Percentiles rank a stretch among this genome's conserved stretches.
These are phyloP conservation scores for Aspergillus fijiensis DNA, from an alignment of 2,329 filamentous ascomycete genomes.

Conservation along the genomic window DNA sequence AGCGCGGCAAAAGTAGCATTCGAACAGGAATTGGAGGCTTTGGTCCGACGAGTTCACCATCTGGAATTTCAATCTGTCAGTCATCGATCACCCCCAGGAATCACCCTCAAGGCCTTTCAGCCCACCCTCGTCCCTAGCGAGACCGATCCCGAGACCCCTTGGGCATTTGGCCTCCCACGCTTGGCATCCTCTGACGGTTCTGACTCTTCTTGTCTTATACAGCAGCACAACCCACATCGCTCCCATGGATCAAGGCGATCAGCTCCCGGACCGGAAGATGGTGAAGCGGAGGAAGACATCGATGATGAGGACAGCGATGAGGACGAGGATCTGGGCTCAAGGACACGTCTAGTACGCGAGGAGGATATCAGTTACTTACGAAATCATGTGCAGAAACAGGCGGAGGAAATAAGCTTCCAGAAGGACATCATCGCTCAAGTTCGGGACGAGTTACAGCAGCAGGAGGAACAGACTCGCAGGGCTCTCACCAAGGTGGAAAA, in stretches of 20 bases:
- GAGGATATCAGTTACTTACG: conserved; percentile 82
- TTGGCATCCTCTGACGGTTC: conserved; percentile 35
- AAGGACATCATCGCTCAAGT: conserved; percentile 82
- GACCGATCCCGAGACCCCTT: conserved; percentile 33
- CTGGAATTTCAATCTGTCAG: conserved; percentile 74
- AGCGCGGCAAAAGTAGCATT: conserved; percentile 73
- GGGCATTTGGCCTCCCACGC: conserved; percentile 36
- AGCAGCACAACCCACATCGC: conserved; percentile 40
- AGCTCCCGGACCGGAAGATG: conserved; percentile 32
- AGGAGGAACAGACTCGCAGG: conserved; percentile 80
- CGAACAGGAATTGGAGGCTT: conserved; percentile 77
- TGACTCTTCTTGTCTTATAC: conserved; percentile 33
- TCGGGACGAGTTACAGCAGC: conserved; percentile 79
- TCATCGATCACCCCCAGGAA: conserved; percentile 64
- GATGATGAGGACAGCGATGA: conserved; percentile 38
- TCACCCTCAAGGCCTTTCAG: conserved; percentile 66
- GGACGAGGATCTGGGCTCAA: conserved; percentile 54
- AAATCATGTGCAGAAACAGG: conserved; percentile 90
- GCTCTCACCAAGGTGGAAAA: conserved; percentile 80
- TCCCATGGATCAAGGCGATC: conserved; percentile 39
- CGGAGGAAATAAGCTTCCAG: conserved; percentile 84
- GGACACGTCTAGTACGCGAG: conserved; percentile 60
- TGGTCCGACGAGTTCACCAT: conserved; percentile 74
- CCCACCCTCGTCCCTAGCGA: conserved; percentile 63
- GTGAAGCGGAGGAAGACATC: conserved; percentile 29